Evolutionary conservation across 169 alveolate genomes (phyloP), one percentile per base, ranked within the genome.

Genomic region (Eimeria maxima): DNA sequence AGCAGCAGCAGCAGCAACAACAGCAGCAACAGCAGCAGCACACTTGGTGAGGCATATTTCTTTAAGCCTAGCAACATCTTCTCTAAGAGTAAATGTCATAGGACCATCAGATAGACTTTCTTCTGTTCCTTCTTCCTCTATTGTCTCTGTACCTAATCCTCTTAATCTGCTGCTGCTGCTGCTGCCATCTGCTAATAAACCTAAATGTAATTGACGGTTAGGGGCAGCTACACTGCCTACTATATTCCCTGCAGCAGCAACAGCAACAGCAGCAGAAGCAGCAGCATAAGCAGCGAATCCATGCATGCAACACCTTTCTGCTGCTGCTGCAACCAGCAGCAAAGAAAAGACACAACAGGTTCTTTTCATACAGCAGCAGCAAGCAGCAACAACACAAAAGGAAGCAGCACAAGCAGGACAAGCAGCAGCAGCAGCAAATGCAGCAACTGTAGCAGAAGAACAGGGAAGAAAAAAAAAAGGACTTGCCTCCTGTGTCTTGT

Each of bases 181-280:
- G 27, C 88, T 60, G 14, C 69, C 95, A 44, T 83, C 60, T 38
- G 94, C 84, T 45, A 91, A 67, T 8, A 91, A 81, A 3, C 95
- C 95, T 67, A 91, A 44, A 47, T 91, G 95, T 27, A 91, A 81
- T 47, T 91, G 95, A 7, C 95, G 95, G 45, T 83, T 91, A 16
- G 95, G 95, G 8, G 95, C 95, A 2, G 76, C 95, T 38, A 73
- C 67, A 47, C 95, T 80, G 22, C 89, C 89, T 8, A 80, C 42
- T 11, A 80, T 80, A 38, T 38, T 29, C 11, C 86, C 86, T 74
- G 55, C 86, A 13, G 53, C 55, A 33, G 22, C 47, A 74, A 33
- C 86, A 16, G 78, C 78, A 67, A 29, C 78, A 67, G 38, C 78
- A 67, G 78, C 78, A 22, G 42, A 22, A 67, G 29, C 78, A 22